Evolutionary conservation across 352 stramenopile species (phyloP), one percentile per base, ranked within the genome.

Genomic region (Phytophthora boehmeriae): DNA sequence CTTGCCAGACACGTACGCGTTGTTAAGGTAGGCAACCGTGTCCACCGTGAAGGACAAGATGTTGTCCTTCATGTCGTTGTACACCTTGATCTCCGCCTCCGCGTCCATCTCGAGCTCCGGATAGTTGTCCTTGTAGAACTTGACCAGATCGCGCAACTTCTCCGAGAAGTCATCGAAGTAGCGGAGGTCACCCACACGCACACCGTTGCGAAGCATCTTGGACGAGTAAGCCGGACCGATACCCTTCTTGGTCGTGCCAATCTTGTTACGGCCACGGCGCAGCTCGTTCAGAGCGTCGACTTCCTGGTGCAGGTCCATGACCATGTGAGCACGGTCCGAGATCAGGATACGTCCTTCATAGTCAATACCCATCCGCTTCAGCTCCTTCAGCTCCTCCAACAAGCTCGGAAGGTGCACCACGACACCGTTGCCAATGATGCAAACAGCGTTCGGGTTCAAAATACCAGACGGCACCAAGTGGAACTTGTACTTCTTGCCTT

Each of bases 401-500:
- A 99, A 96, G 36, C 95, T 97, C 8, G 95, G 97, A 30, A 99
- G 49, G 80, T 99, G 97, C 69, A 99, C 92, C 19, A 99, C 97
- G 13, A 99, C 97, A 54, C 98, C 98, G 74, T 99, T 99, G 35
- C 97, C 97, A 52, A 99, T 97, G n/a, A 99, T 87, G 70, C 97
- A 98, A 32, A 93, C 90, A 0, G 95, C 96, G 42, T 96, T 80
- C 25, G 92, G 83, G 76, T 99, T 98, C 38, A 99, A 75, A 54
- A 99, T 98, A 45, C 97, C 98, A 39, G 92, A 99, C 3, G 98
- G 98, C 52, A 99, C 82, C 5, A 99, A 76, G 83, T 99, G 98
- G 80, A 99, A 99, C 76, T 99, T 99, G 88, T 99, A 99, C 77
- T 99, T 99, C 81, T 97, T 98, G 46, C 92, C 86, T 44, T 99